Evolutionary conservation across 345 rosid genomes (phyloP), one percentile per base, ranked within the genome.

Genomic region (Eucalyptus decipiens): DNA sequence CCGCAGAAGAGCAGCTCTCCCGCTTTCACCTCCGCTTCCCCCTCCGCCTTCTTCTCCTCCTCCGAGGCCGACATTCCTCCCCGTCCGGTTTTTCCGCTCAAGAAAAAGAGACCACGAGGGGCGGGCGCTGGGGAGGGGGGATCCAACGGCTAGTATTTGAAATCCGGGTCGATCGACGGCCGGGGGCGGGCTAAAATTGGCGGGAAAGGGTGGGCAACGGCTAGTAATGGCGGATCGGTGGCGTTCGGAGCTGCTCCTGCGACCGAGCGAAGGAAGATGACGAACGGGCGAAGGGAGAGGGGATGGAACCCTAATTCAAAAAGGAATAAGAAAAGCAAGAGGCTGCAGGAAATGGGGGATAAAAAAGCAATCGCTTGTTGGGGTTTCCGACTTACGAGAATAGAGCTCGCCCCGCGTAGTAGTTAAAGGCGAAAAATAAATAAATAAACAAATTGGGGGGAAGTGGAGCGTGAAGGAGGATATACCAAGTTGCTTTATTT

Each of bases 1-100:
- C 99, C 99, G 58, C 99, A 98, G 92, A 97, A 95, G 93, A 98
- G 91, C 17, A 97, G 91, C 93, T 98, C 99, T n/a, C 99, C 99
- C 87, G 96, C 98, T 86, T 94, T 94, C 94, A 90, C 97, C 90
- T 90, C 92, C 48, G 76, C 89, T 88, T 90, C 92, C 90, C 90
- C 95, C 85, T 89, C 94, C 91, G 90, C 90, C 62, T 56, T 56
- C 62, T 56, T 56, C 62, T 24, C 62, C 62, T 91, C 94, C 86
- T 91, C 94, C 60, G 86, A 91, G 54, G 89, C 89, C 87, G 97
- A 93, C 99, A 97, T 96, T 91, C 50, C 85, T 67, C 51, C 86
- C 62, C 42, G 83, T 86, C 89, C 32, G 43, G 86, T 89, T 76
- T 76, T 80, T 52, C 60, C 48, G 65, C 88, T 80, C 67, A 30